Percentiles rank a stretch among this genome's conserved stretches.
Conservation (phyloP, 176 grass and related monocot species). For the Triticum turgidum region DNA sequence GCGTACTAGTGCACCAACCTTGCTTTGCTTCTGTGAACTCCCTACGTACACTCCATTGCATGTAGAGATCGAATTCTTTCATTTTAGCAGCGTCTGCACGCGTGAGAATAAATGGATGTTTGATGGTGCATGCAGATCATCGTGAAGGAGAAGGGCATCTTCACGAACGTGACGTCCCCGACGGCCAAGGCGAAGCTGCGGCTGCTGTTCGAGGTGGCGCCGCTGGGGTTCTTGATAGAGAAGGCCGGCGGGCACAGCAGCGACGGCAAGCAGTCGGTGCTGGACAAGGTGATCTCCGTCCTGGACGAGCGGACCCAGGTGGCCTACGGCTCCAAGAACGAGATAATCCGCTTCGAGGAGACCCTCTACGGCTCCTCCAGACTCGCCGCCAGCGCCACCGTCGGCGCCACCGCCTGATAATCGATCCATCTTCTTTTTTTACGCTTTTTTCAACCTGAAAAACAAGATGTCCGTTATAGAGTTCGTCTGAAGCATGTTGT, state of each 20-base stretch:
- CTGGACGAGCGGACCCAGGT: constrained; percentile 86
- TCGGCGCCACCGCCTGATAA: constrained; percentile 52
- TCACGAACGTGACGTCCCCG: constrained; percentile 91
- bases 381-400: constrained; percentile 53
- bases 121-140: constrained; percentile 74
- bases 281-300: constrained; percentile 70
- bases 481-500: constrained; percentile 8
- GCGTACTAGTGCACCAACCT: not conserved
- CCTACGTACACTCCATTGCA: not conserved
- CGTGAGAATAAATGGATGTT: not conserved
- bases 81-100: not conserved
- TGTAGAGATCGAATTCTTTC: not conserved
- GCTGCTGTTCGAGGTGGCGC: constrained; percentile 94
- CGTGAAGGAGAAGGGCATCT: constrained; percentile 98
- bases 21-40: not conserved
- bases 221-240: constrained; percentile 81
- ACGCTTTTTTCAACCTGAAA: not conserved
- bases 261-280: constrained; percentile 85
- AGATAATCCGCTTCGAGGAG: constrained; percentile 98
- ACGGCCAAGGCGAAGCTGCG: constrained; percentile 86
- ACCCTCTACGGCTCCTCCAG: constrained; percentile 84
- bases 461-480: not conserved
- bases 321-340: constrained; percentile 93
- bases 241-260: constrained; percentile 96
- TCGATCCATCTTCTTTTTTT: not conserved